Base-by-base conservation (phyloP, 2,329 filamentous ascomycete species). In the Claviceps humidiphila region DNA sequence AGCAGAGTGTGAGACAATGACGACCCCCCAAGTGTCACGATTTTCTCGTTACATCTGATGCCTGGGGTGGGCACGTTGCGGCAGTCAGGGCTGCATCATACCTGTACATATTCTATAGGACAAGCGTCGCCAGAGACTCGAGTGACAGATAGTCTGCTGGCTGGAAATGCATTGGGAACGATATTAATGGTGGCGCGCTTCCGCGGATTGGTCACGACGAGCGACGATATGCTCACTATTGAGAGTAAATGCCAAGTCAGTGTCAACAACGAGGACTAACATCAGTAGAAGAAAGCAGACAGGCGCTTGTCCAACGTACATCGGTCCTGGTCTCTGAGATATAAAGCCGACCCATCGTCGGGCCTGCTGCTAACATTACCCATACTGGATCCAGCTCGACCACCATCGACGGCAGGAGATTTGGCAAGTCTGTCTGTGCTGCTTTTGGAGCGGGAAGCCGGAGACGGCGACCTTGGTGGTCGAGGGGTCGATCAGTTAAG, bases 71-170 rank as follows among this genome's bases (percentile, higher is more conserved):
- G 13, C 13, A 37, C 16, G 2, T 11, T 37, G 30, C 8, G 48
- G 13, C 20, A 24, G 59, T 59, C 55, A 55, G 68, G 20, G 20
- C 17, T 16, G 22, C 39, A 22, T 16, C 72, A 57, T 74, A 95
- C 90, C 82, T 95, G 91, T 44, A 98, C 80, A 71, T 89, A 98
- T 71, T 97, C 91, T 58, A 96, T 75, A 7, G 87, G 83, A 52
- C 76, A 74, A 56, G 81, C 80, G 65, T 98, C 91, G 60, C 84
- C 83, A 24, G 74, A 57, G 42, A 89, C 81, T 63, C 87, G 82
- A 63, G 79, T 84, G 47, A 83, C 87, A 59, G 74, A 77, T 64
- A 93, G 81, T 73, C 84, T 82, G 53, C 82, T 85, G 42, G 90
- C 87, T 58, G 93, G 93, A 64, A 87, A 97, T 59, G 84, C 77